phyloP scores from a whole-genome alignment of 2,329 filamentous ascomycete genomes.

The Phyllosticta ampelicida region DNA sequence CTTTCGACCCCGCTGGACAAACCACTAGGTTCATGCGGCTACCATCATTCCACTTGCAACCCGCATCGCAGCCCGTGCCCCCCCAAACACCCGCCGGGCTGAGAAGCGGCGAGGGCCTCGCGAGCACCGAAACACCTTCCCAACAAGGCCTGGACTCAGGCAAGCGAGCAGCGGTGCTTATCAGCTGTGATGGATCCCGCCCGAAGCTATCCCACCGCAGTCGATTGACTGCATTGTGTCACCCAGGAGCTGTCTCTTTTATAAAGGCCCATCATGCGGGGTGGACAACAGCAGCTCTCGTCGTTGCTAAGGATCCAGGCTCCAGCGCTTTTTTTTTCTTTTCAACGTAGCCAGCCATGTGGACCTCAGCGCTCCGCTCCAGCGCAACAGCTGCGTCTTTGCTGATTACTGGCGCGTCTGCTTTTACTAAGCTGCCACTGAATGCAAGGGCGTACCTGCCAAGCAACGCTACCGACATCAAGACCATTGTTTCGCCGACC shows the following conservation, averaged over 20 bases:
- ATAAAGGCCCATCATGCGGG: background rate
- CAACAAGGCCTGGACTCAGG: background rate
- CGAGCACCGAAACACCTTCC: background rate
- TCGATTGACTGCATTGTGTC: background rate
- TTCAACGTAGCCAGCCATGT: background rate
- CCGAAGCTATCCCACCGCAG: background rate
- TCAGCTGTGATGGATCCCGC: background rate
- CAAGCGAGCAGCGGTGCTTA: background rate
- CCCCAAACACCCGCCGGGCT: background rate
- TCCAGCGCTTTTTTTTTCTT: background rate
- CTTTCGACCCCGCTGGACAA: too few species aligned
- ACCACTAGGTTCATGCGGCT: too few species aligned
- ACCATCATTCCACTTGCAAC: background rate
- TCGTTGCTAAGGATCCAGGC: background rate
- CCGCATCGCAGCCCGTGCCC: too few species aligned
- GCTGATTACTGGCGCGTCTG: background rate
- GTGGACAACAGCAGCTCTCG: background rate
- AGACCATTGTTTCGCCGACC: constrained; percentile 34
- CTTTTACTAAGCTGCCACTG: constrained; percentile 4
- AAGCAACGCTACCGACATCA: constrained; percentile 33
- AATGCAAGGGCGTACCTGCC: constrained; percentile 22
- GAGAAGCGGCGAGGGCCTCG: background rate
- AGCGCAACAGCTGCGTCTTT: background rate
- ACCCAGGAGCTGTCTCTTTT: background rate
- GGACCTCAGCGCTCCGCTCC: background rate